Conservation (phyloP, 2,329 filamentous ascomycete genomes). For the Tolypocladium tropicale region DNA sequence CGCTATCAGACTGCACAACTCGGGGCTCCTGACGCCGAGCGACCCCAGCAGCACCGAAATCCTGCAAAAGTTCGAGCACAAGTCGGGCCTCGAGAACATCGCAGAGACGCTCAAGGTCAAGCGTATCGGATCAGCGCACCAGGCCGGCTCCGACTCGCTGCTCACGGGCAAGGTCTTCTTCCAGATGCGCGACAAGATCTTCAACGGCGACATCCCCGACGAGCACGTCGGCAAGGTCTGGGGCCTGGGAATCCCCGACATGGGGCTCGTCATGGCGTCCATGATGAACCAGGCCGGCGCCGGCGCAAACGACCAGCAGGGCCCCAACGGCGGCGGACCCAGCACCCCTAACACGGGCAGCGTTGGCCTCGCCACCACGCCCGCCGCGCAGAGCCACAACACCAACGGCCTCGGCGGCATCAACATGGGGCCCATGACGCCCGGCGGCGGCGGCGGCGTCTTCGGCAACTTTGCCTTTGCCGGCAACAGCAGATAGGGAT, state of each 20-base stretch:
- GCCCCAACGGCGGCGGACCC: conserved; percentile 31
- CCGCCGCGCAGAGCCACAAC: conserved; percentile 40
- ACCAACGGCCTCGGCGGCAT: conserved; percentile 46
- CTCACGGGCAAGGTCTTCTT: conserved; percentile 94
- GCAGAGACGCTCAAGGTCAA: conserved; percentile 89
- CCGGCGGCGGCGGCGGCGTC: conserved; percentile 62
- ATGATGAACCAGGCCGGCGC: conserved; percentile 22
- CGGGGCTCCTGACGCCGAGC: conserved; percentile 50
- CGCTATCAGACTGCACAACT: conserved; percentile 60
- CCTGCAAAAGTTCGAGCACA: conserved; percentile 75
- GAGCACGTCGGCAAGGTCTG: conserved; percentile 87
- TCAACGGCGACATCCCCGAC: conserved; percentile 68
- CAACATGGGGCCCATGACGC: conserved; percentile 64
- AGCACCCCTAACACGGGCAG: conserved; percentile 60
- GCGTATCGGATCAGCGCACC: conserved; percentile 77
- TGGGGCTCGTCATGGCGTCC: conserved; percentile 27
- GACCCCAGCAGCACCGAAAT: conserved; percentile 61
- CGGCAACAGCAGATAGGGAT: conserved; percentile 24
- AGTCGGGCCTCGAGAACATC: conserved; percentile 86
- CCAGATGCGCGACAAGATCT: conserved; percentile 81
- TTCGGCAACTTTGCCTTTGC: conserved; percentile 63
- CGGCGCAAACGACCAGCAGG: conserved; percentile 29
- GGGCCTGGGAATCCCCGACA: conserved; percentile 71
- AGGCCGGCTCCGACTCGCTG: conserved; percentile 87
- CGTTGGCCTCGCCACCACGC: conserved; percentile 37